Conservation (phyloP, 768 basidiomycete genomes). For the Lactifluus hygrophoroides region DNA sequence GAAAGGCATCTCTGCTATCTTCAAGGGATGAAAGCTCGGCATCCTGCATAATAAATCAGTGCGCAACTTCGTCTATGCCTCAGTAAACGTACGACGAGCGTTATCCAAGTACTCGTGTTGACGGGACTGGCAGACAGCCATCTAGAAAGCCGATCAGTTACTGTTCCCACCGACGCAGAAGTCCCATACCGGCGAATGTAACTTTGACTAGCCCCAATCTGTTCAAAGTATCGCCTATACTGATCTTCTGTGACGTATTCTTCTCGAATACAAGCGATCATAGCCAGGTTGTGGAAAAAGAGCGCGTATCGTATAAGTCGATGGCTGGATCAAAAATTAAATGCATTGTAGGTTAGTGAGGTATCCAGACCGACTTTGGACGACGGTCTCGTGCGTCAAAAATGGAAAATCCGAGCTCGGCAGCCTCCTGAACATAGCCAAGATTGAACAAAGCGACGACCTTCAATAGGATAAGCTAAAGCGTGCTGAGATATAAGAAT, state of each 20-base stretch:
- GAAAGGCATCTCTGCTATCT: conserved; percentile 49
- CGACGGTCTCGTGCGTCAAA: conserved; percentile 50
- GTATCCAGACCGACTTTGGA: conserved; percentile 43
- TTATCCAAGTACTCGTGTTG: conserved; percentile 60
- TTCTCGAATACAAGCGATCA: conserved; percentile 51
- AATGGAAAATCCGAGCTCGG: conserved; percentile 51
- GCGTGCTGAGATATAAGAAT: not conserved
- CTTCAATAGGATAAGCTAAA: conserved; percentile 26
- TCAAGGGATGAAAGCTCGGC: conserved; percentile 58
- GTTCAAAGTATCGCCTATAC: conserved; percentile 39
- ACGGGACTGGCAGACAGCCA: conserved; percentile 66
- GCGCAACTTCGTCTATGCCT: not conserved
- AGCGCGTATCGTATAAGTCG: conserved; percentile 58
- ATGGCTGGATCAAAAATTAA: conserved; percentile 35
- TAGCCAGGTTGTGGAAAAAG: conserved; percentile 62
- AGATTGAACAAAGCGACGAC: conserved; percentile 56
- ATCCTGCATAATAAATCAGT: conserved; percentile 36
- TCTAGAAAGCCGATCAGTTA: conserved; percentile 27
- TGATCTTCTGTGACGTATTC: conserved; percentile 31
- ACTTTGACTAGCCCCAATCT: conserved; percentile 51
- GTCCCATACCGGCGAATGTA: conserved; percentile 47
- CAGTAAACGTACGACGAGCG: conserved; percentile 45
- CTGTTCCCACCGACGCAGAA: not conserved
- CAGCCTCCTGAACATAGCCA: conserved; percentile 51
- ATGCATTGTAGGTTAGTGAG: not conserved